Evolutionary conservation across 306 rosid species (phyloP).

Genomic region (Rosa chinensis): DNA sequence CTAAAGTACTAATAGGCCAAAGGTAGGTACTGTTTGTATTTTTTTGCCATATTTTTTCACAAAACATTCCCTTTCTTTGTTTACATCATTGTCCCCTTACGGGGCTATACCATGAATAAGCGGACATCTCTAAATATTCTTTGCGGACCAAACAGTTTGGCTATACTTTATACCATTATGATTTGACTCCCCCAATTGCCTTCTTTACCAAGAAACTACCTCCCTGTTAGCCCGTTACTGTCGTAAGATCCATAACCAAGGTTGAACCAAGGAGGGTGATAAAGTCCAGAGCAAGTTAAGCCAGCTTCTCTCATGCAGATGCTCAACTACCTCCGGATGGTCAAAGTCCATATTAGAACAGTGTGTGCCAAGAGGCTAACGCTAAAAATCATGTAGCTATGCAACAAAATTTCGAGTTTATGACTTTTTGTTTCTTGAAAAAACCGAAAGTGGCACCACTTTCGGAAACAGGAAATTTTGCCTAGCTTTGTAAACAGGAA

Average conservation of each 20-base stretch:
- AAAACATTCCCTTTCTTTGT: background rate
- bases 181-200: background rate
- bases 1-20: too few relatives aligned
- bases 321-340: too few relatives aligned
- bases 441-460: background rate
- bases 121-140: slow-evolving; percentile 2
- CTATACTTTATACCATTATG: background rate
- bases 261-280: background rate
- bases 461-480: background rate
- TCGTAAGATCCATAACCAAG: background rate
- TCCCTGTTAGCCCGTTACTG: background rate
- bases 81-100: background rate
- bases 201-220: slow-evolving; percentile 6
- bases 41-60: too few relatives aligned
- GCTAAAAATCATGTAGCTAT: background rate
- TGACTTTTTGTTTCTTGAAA: background rate
- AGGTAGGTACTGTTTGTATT: too few relatives aligned
- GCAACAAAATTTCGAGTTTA: background rate
- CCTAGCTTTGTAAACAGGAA: background rate
- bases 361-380: too few relatives aligned
- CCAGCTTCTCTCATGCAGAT: background rate
- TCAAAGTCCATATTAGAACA: background rate
- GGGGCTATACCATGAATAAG: slow-evolving; percentile 8
- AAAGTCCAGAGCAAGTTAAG: background rate
- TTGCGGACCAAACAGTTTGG: background rate